Evolutionary conservation across 345 rosid species (phyloP).

Genomic region (Eucalyptus marginata): DNA sequence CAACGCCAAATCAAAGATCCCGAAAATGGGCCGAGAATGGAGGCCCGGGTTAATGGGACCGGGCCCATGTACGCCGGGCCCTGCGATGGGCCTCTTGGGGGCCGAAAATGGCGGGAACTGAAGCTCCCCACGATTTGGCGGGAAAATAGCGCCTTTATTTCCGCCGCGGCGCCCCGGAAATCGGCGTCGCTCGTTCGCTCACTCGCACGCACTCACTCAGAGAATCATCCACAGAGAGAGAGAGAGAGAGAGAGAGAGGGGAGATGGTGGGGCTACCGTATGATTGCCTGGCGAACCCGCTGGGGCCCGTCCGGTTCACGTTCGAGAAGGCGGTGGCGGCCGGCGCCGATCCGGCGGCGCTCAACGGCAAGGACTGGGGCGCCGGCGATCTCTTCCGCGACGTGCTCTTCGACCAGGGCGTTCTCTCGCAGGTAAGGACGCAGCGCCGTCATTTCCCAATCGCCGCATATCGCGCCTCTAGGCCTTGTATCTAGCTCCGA

Average conservation of each 20-base stretch:
- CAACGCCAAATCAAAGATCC: not conserved
- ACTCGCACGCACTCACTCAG: not conserved
- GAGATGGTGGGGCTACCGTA: conserved; percentile 71
- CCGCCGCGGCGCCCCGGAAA: not conserved
- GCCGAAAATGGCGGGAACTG: conserved; percentile 16
- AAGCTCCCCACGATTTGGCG: conserved; percentile 7
- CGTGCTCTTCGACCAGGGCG: conserved; percentile 52
- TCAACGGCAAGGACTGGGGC: conserved; percentile 89
- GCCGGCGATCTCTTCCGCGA: conserved; percentile 67
- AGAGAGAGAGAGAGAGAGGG: not conserved
- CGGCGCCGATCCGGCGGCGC: conserved; percentile 51
- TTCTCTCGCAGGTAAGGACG: conserved; percentile 37
- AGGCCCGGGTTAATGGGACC: not conserved
- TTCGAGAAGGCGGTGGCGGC: conserved; percentile 63
- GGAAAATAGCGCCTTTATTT: not conserved
- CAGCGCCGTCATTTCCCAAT: not conserved
- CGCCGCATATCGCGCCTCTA: not conserved
- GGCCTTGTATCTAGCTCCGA: not conserved
- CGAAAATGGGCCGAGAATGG: not conserved
- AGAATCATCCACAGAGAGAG: not conserved
- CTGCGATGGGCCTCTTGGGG: not conserved
- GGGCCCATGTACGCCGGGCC: not conserved
- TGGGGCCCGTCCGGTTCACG: conserved; percentile 76
- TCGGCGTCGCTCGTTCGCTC: not conserved
- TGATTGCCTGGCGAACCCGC: conserved; percentile 77